These are phyloP conservation scores for Oryza rufipogon DNA, from an alignment of 176 grass and related monocot genomes.

Conservation along the genomic window DNA sequence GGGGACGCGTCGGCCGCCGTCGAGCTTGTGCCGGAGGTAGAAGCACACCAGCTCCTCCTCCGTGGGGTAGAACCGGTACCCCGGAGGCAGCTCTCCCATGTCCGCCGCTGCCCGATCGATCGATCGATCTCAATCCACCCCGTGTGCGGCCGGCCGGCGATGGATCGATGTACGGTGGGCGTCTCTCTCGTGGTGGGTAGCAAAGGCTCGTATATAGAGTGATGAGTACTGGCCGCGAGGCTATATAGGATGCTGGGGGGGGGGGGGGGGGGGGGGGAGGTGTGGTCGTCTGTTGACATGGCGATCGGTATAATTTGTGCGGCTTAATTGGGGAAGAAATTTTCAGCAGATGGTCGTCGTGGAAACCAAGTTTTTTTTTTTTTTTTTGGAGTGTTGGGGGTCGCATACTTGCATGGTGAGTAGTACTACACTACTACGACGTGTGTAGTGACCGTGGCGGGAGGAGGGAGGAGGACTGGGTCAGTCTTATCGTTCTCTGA, in stretches of 20 bases:
- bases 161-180: neutral
- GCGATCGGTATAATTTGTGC: neutral
- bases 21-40: constrained; percentile 85
- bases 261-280: neutral
- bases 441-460: neutral
- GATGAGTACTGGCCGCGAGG: constrained; percentile 8
- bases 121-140: neutral
- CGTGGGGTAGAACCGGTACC: constrained; percentile 86
- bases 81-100: constrained; percentile 59
- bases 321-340: constrained; percentile 26
- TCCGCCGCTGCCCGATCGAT: neutral
- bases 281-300: constrained; percentile 34
- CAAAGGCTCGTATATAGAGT: constrained; percentile 17
- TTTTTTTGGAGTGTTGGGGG: neutral
- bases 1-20: constrained; percentile 46
- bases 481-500: constrained; percentile 31
- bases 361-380: neutral
- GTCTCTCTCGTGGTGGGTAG: neutral
- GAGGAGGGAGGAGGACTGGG: constrained; percentile 11
- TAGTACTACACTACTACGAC: neutral
- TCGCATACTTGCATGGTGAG: constrained; percentile 31
- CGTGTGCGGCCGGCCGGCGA: neutral
- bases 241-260: constrained; percentile 39
- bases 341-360: constrained; percentile 16
- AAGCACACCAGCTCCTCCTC: constrained; percentile 91